A percentile compares a stretch with the other conserved stretches of the same genome.
Conservation (phyloP, 192 early-diverging fungal genomes). For the Dissophora globulifera region DNA sequence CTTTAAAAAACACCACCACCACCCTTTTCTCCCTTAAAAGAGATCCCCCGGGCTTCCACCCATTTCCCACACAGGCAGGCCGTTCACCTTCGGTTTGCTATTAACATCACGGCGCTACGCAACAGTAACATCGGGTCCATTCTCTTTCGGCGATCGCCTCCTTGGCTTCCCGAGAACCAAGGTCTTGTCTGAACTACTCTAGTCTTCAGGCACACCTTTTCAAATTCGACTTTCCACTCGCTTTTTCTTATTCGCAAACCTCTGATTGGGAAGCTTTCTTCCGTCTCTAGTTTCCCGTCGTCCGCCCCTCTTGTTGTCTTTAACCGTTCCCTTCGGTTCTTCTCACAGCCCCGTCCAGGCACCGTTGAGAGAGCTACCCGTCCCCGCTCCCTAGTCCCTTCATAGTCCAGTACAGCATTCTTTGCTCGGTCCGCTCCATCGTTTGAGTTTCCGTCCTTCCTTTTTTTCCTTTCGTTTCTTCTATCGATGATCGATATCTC, state of each 20-base stretch:
- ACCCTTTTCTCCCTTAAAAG: background rate
- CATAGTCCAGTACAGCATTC: background rate
- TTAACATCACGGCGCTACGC: conserved; percentile 52
- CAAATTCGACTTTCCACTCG: background rate
- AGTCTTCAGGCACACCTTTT: conserved; percentile 9
- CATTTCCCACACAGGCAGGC: conserved; percentile 33
- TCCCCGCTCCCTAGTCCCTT: background rate
- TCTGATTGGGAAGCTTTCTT: conserved; percentile 16
- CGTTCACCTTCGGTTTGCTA: conserved; percentile 45
- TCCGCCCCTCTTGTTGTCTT: conserved; percentile 20
- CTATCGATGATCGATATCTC: conserved; percentile 52
- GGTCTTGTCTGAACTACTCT: conserved; percentile 40
- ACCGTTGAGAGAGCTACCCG: conserved; percentile 32
- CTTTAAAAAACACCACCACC: background rate
- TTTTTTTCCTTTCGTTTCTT: conserved; percentile 24
- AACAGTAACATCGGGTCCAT: conserved; percentile 22
- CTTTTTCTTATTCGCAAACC: background rate
- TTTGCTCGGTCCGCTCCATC: background rate
- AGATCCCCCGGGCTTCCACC: conserved; percentile 36
- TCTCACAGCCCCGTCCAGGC: conserved; percentile 54
- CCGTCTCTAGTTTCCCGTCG: conserved; percentile 6
- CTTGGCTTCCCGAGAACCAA: conserved; percentile 47
- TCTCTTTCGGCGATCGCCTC: conserved; percentile 53
- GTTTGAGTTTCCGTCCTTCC: background rate
- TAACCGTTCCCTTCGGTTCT: conserved; percentile 37